A percentile compares a stretch with the other conserved stretches of the same genome.
These are phyloP conservation scores for Exophiala calicioides DNA, from an alignment of 2,329 filamentous ascomycete species.

Conservation along the genomic window DNA sequence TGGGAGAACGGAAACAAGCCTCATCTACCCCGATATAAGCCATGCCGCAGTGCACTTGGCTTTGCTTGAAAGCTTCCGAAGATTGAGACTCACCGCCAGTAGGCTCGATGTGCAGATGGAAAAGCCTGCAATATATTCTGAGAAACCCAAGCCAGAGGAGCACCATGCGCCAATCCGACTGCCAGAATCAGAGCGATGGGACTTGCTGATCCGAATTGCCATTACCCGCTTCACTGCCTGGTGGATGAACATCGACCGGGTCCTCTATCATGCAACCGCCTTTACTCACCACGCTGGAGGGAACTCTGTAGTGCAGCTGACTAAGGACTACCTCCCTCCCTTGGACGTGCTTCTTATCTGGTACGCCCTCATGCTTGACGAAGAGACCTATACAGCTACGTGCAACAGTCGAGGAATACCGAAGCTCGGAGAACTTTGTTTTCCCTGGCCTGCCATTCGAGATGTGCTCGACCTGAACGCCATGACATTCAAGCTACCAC, in stretches of 20 bases:
- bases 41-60: slow-evolving; percentile 23
- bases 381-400: slow-evolving; percentile 9
- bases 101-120: slow-evolving; percentile 10
- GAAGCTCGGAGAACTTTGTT: slow-evolving; percentile 13
- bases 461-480: slow-evolving; percentile 19
- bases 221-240: slow-evolving; percentile 21
- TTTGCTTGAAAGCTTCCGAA: slow-evolving; percentile 24
- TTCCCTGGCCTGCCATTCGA: slow-evolving; percentile 24
- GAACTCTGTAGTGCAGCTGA: slow-evolving; percentile 11
- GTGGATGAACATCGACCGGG: slow-evolving; percentile 19
- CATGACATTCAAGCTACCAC: slow-evolving; percentile 17
- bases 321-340: slow-evolving; percentile 24
- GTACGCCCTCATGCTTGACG: slow-evolving; percentile 26
- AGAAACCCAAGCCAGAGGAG: slow-evolving; percentile 1
- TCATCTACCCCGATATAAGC: slow-evolving; percentile 18
- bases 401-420: slow-evolving; percentile 4
- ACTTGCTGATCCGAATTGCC: slow-evolving; percentile 18
- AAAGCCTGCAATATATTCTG: no score
- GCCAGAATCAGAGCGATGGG: slow-evolving; percentile 17
- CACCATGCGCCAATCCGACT: not conserved
- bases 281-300: slow-evolving; percentile 15
- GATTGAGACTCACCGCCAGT: slow-evolving; percentile 12
- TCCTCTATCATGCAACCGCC: slow-evolving; percentile 23
- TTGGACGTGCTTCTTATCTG: slow-evolving; percentile 29
- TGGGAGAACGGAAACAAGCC: not conserved